These are phyloP conservation scores for Diplodia seriata DNA, from an alignment of 2,329 filamentous ascomycete genomes.

Conservation along the genomic window DNA sequence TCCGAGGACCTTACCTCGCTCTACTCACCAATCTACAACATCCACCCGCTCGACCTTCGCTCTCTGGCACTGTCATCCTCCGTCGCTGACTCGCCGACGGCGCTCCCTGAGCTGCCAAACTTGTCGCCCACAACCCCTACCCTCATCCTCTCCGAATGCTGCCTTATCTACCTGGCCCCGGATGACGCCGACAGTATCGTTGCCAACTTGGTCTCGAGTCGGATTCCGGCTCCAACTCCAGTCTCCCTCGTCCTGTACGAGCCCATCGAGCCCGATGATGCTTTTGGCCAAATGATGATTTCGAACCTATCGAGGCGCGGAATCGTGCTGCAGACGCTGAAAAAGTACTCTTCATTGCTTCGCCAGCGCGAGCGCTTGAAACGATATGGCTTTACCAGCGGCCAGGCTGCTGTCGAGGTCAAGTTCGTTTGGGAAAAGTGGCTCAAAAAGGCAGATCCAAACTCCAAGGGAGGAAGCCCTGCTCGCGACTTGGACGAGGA, in stretches of 20 bases:
- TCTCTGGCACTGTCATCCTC: slow-evolving; percentile 52
- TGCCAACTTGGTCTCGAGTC: slow-evolving; percentile 45
- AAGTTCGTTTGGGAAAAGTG: slow-evolving; percentile 79
- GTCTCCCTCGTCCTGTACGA: slow-evolving; percentile 82
- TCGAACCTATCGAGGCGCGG: slow-evolving; percentile 82
- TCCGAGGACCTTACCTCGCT: slow-evolving; percentile 52
- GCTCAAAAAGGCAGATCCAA: slow-evolving; percentile 73
- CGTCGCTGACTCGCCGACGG: slow-evolving; percentile 34
- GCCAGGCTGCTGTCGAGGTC: slow-evolving; percentile 65
- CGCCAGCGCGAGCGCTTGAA: slow-evolving; percentile 73
- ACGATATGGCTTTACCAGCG: slow-evolving; percentile 68
- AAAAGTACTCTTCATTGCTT: slow-evolving; percentile 70
- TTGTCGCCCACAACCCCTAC: slow-evolving; percentile 72
- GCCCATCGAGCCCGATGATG: slow-evolving; percentile 80
- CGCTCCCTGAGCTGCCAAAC: slow-evolving; percentile 46
- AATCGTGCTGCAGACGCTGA: slow-evolving; percentile 84
- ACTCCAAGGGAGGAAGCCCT: slow-evolving; percentile 71
- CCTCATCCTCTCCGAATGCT: slow-evolving; percentile 91
- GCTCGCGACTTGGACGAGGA: slow-evolving; percentile 93
- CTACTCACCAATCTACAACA: slow-evolving; percentile 59
- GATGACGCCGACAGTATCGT: slow-evolving; percentile 69
- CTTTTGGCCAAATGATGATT: slow-evolving; percentile 92
- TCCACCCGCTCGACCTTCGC: slow-evolving; percentile 72
- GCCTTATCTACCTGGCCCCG: slow-evolving; percentile 83
- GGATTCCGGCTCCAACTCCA: slow-evolving; percentile 54